These are phyloP conservation scores for Malus hybrid DNA, from an alignment of 331 rosid species.

Conservation along the genomic window DNA sequence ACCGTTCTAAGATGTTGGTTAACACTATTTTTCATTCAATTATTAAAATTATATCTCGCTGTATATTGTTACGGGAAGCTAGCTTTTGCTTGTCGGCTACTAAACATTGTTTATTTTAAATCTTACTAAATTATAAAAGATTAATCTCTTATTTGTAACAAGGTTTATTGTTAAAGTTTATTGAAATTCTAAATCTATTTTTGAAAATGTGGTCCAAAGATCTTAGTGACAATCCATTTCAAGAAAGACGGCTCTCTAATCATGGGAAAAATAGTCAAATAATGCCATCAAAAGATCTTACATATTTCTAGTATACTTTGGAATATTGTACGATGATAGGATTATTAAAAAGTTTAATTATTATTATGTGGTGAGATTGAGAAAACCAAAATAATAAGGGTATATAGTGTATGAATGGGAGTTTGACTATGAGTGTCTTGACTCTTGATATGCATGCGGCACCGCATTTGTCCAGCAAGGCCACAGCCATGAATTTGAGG, in stretches of 20 bases:
- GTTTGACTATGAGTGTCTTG: neutral
- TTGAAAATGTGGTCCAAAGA: neutral
- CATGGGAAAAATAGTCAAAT: neutral
- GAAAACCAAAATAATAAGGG: neutral
- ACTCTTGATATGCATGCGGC: neutral
- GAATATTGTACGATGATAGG: too few species aligned
- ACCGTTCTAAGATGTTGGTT: too few species aligned
- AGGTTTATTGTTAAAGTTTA: too few species aligned
- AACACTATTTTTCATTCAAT: too few species aligned
- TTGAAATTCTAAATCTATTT: neutral
- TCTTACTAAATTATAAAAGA: neutral
- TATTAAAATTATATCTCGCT: too few species aligned
- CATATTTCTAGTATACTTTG: neutral
- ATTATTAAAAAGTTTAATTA: neutral
- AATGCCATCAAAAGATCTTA: neutral
- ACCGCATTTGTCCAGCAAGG: neutral
- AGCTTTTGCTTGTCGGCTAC: neutral
- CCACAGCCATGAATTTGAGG: slow-evolving; percentile 10
- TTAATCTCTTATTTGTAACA: neutral
- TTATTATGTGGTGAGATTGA: neutral
- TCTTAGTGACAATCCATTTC: neutral
- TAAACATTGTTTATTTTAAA: neutral
- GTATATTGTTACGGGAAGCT: neutral
- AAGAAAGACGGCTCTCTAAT: neutral
- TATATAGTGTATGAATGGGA: neutral